Conservation (phyloP, 2,329 filamentous ascomycete genomes). For the Clarireedia homoeocarpa region DNA sequence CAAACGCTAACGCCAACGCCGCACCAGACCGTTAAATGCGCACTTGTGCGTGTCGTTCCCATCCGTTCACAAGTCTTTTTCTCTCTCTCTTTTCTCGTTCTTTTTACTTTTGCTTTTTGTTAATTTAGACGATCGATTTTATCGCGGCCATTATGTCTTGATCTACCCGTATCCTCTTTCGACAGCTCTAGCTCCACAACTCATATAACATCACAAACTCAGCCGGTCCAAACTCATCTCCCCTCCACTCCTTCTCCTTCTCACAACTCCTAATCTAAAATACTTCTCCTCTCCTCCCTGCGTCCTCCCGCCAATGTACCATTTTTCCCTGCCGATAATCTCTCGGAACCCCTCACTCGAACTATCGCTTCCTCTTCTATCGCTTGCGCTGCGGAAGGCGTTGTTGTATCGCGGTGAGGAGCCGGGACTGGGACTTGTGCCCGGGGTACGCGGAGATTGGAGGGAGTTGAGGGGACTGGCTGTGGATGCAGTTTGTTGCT, state of each 20-base stretch:
- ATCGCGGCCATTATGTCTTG: too few species aligned
- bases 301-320: slow-evolving; percentile 74
- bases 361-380: slow-evolving; percentile 59
- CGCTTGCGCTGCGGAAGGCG: neutral
- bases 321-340: slow-evolving; percentile 64
- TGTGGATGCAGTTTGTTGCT: slow-evolving; percentile 18
- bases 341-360: slow-evolving; percentile 70
- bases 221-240: slow-evolving; percentile 66
- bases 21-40: too few species aligned
- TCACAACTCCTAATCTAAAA: slow-evolving; percentile 72
- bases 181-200: neutral
- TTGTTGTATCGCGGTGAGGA: neutral
- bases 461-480: slow-evolving; percentile 12
- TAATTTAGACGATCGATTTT: too few species aligned
- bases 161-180: neutral
- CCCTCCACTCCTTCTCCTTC: slow-evolving; percentile 65
- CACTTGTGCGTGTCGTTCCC: too few species aligned
- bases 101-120: too few species aligned
- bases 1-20: too few species aligned
- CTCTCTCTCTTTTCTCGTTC: too few species aligned
- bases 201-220: slow-evolving; percentile 50
- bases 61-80: too few species aligned
- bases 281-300: slow-evolving; percentile 72
- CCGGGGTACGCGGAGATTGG: neutral
- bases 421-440: neutral